A percentile compares a stretch with the other conserved stretches of the same genome.
Conservation (phyloP, 106 monocot species). For the Acorus calamus region DNA sequence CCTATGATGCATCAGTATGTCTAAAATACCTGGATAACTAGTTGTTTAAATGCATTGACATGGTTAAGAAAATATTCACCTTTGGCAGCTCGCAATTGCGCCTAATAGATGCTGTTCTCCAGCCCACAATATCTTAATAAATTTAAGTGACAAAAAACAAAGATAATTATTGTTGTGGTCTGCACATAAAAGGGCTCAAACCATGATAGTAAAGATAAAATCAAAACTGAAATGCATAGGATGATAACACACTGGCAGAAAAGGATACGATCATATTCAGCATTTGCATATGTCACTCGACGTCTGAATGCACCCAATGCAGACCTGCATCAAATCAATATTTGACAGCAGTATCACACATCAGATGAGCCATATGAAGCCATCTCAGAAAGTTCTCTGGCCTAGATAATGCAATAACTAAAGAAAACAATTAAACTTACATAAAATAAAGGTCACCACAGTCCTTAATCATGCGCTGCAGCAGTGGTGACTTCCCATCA, state of each 20-base stretch:
- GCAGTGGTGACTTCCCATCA: constrained; percentile 56
- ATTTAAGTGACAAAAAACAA: constrained; percentile 30
- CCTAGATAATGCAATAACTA: neutral
- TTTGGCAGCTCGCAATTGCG: constrained; percentile 75
- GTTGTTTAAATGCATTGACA: neutral
- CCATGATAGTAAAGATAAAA: neutral
- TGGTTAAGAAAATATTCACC: constrained; percentile 26
- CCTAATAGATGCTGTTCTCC: constrained; percentile 98
- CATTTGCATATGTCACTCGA: constrained; percentile 82
- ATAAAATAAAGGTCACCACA: constrained; percentile 71
- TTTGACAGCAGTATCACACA: neutral
- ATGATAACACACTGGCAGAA: neutral
- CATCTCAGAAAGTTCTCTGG: neutral
- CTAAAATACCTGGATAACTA: neutral
- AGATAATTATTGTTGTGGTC: no score
- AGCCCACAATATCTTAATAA: constrained; percentile 87
- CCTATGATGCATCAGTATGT: neutral
- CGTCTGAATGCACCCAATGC: constrained; percentile 67
- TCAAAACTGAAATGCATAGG: neutral
- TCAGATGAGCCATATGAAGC: neutral
- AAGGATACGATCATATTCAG: constrained; percentile 90
- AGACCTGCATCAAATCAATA: constrained; percentile 41
- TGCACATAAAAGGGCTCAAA: no score
- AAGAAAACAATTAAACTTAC: constrained; percentile 23
- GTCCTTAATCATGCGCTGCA: constrained; percentile 82